Evolutionary conservation across 2,329 filamentous ascomycete species (phyloP).

Genomic region (Xenoacremonium recifei): DNA sequence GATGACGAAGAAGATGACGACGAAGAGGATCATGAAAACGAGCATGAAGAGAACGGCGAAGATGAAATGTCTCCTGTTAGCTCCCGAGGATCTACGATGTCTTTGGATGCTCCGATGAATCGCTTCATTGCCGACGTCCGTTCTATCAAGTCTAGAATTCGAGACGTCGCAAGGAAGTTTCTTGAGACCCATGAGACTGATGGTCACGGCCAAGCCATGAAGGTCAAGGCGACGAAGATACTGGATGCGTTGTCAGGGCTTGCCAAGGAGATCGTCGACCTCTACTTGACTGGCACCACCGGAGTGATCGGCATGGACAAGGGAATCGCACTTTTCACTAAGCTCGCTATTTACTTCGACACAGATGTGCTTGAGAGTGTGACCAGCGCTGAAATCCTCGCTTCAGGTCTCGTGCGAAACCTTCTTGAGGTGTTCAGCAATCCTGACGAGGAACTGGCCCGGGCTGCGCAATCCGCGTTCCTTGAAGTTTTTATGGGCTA

Average conservation of each 20-base stretch:
- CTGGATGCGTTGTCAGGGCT: slow-evolving; percentile 70
- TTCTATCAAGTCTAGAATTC: slow-evolving; percentile 66
- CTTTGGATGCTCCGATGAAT: slow-evolving; percentile 54
- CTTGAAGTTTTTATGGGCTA: slow-evolving; percentile 89
- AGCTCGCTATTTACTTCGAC: slow-evolving; percentile 81
- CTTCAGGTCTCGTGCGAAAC: slow-evolving; percentile 83
- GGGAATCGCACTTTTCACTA: slow-evolving; percentile 68
- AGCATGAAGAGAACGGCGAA: slow-evolving; percentile 49
- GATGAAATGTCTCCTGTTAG: slow-evolving; percentile 64
- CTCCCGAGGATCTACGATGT: slow-evolving; percentile 66
- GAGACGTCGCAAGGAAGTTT: slow-evolving; percentile 76
- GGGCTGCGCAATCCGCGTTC: slow-evolving; percentile 76
- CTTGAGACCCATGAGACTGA: slow-evolving; percentile 79
- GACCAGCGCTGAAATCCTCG: slow-evolving; percentile 90
- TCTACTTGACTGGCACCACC: slow-evolving; percentile 60
- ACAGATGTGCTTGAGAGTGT: slow-evolving; percentile 87
- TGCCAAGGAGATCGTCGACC: slow-evolving; percentile 67
- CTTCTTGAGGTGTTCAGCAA: slow-evolving; percentile 81
- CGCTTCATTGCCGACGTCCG: slow-evolving; percentile 46
- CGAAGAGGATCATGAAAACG: slow-evolving; percentile 46
- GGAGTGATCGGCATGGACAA: slow-evolving; percentile 44
- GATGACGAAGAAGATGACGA: slow-evolving; percentile 52
- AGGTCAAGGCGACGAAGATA: slow-evolving; percentile 75
- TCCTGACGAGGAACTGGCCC: slow-evolving; percentile 58
- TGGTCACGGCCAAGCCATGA: slow-evolving; percentile 68